Evolutionary conservation across 345 rosid species (phyloP), one percentile per base, ranked within the genome.

Genomic region (Pistacia atlantica): DNA sequence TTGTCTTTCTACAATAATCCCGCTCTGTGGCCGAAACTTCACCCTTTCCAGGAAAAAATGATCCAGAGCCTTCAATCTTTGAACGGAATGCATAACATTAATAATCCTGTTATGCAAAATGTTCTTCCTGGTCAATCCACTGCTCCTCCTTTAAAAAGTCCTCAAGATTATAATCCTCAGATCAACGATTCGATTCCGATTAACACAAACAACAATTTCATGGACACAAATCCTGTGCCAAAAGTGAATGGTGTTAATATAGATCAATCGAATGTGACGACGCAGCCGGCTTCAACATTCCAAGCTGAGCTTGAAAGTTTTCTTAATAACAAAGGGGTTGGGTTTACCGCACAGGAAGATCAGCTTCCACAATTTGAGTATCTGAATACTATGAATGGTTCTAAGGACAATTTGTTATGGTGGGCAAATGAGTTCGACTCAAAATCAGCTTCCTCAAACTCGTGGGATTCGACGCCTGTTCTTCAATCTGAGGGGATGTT

Each of bases 11-110:
- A 87, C 86, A 86, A 79, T 86, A 87, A 82, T 67, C 97, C 92
- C 37, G 78, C 86, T 25, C 85, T 89, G 17, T 89, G 95, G 94
- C 97, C 98, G 46, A 92, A 93, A 84, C 74, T 92, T 72, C 94
- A 86, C 14, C 93, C 95, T 75, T 65, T 74, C 63, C 89, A 88
- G 20, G 86, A 84, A 67, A 88, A 87, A 70, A 61, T 84, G 71
- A 66, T 80, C 69, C 80, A 77, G 55, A 77, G 63, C 51, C 84
- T 84, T 45, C 89, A 84, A 65, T 71, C 89, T 20, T 62, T 87
- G 22, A 77, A 31, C 71, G 77, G 78, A 54, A 84, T 38, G 76
- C 67, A 75, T 22, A 75, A 68, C 62, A 42, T 42, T 42, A 42
- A 42, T 42, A 42, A 42, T 42, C 49, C 73, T 69, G 56, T 58